A percentile compares a stretch with the other conserved stretches of the same genome.
phyloP scores from a whole-genome alignment of 495 filamentous ascomycete genomes.

The Penicillium soppii region DNA sequence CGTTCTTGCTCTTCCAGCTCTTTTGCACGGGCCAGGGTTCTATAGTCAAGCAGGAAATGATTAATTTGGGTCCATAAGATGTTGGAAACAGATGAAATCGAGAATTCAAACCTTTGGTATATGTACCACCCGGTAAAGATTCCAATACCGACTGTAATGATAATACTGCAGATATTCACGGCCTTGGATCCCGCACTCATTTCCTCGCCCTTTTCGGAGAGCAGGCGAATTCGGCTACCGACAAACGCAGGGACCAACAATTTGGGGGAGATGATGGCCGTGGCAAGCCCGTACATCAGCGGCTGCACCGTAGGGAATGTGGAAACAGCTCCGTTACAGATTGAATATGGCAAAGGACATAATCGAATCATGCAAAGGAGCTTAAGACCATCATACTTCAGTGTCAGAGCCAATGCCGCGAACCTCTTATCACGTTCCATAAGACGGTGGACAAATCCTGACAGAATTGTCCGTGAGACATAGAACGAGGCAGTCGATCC shows the following conservation, averaged over 20 bases:
- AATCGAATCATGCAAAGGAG: slow-evolving; percentile 90
- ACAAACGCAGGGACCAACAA: slow-evolving; percentile 92
- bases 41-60: slow-evolving; percentile 14
- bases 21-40: slow-evolving; percentile 77
- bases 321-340: slow-evolving; percentile 90
- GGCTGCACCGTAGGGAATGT: slow-evolving; percentile 87
- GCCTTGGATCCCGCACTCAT: slow-evolving; percentile 55
- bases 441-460: slow-evolving; percentile 71
- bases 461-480: slow-evolving; percentile 72
- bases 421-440: slow-evolving; percentile 81
- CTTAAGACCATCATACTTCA: slow-evolving; percentile 81
- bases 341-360: slow-evolving; percentile 90
- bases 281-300: slow-evolving; percentile 74
- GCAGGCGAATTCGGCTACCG: slow-evolving; percentile 65
- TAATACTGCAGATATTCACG: slow-evolving; percentile 80
- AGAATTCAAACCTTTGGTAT: slow-evolving; percentile 58
- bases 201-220: slow-evolving; percentile 65
- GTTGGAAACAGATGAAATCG: neutral
- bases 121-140: slow-evolving; percentile 78
- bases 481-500: slow-evolving; percentile 79
- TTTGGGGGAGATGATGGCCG: slow-evolving; percentile 75
- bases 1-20: slow-evolving; percentile 84
- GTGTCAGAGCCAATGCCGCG: slow-evolving; percentile 63
- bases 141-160: slow-evolving; percentile 68
- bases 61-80: slow-evolving; percentile 4